These are phyloP conservation scores for Cladosporium velox DNA, from an alignment of 2,329 filamentous ascomycete genomes.

Conservation along the genomic window DNA sequence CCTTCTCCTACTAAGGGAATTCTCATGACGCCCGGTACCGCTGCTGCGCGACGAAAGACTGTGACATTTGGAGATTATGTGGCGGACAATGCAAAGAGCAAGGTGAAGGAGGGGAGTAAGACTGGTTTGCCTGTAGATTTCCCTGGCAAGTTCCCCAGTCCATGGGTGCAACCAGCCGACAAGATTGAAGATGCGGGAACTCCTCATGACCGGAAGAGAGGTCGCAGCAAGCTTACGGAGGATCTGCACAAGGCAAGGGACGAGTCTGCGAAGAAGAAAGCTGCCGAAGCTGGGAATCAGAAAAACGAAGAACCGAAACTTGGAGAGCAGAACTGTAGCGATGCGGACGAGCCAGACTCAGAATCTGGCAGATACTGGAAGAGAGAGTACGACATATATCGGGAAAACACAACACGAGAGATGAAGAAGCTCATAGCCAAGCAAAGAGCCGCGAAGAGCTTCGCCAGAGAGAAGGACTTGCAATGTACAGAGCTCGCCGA, in stretches of 20 bases:
- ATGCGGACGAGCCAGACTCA: constrained; percentile 62
- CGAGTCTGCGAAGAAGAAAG: constrained; percentile 35
- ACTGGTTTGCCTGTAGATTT: constrained; percentile 51
- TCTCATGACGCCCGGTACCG: constrained; percentile 64
- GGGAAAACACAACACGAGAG: constrained; percentile 69
- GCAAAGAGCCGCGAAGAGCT: constrained; percentile 77
- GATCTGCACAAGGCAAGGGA: constrained; percentile 48
- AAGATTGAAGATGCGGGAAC: constrained; percentile 39
- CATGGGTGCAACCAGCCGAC: constrained; percentile 44
- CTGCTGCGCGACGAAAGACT: constrained; percentile 58
- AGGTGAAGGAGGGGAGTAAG: constrained; percentile 39
- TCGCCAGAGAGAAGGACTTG: constrained; percentile 74
- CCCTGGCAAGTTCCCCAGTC: constrained; percentile 53
- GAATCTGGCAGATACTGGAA: constrained; percentile 81
- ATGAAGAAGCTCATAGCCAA: constrained; percentile 78
- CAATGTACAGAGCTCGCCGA: constrained; percentile 67
- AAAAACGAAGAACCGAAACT: background rate
- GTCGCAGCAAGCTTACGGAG: constrained; percentile 47
- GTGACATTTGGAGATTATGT: constrained; percentile 62
- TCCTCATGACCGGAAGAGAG: constrained; percentile 33
- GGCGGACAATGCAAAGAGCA: constrained; percentile 57
- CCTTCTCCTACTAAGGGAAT: constrained; percentile 62
- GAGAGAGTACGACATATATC: constrained; percentile 72
- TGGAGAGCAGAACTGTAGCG: background rate
- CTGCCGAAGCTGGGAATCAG: constrained; percentile 1